Conservation (phyloP, 2,329 filamentous ascomycete genomes). For the Hymenoscyphus albidus region DNA sequence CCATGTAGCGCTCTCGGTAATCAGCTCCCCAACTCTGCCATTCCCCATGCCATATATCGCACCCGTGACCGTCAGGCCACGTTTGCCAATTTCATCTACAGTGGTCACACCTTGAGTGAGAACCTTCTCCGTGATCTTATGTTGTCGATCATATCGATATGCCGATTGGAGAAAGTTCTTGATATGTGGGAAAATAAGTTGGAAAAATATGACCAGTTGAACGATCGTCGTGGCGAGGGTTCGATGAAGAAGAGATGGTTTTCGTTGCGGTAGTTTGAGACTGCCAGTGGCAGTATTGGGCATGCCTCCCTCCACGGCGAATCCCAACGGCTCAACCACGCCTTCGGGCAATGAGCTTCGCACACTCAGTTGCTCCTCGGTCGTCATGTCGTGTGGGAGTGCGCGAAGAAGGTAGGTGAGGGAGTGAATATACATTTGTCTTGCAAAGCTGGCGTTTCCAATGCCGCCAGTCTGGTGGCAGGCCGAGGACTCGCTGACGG, state of each 20-base stretch:
- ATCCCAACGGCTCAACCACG: conserved; percentile 24
- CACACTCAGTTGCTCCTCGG: conserved; percentile 50
- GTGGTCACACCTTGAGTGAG: conserved; percentile 49
- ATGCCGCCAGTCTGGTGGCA: conserved; percentile 31
- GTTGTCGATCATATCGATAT: conserved; percentile 61
- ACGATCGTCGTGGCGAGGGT: conserved; percentile 54
- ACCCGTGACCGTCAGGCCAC: conserved; percentile 48
- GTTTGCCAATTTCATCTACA: conserved; percentile 50
- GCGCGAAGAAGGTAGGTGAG: conserved; percentile 61
- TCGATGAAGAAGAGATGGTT: conserved; percentile 54
- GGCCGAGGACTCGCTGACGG: conserved; percentile 42
- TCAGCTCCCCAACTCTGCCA: conserved; percentile 56
- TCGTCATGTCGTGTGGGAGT: conserved; percentile 54
- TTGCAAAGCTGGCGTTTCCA: conserved; percentile 45
- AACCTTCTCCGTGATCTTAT: conserved; percentile 59
- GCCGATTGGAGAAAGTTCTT: conserved; percentile 49
- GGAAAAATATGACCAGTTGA: conserved; percentile 54
- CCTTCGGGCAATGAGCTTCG: conserved; percentile 46
- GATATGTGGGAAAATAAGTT: conserved; percentile 59
- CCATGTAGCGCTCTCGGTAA: conserved; percentile 56
- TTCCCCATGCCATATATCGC: conserved; percentile 59
- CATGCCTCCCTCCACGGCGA: conserved; percentile 13
- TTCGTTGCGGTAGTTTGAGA: conserved; percentile 17
- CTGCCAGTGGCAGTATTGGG: neutral
- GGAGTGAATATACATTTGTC: conserved; percentile 61